Evolutionary conservation across 108 stramenopile species (phyloP).

Genomic region (Nitzschia palea): DNA sequence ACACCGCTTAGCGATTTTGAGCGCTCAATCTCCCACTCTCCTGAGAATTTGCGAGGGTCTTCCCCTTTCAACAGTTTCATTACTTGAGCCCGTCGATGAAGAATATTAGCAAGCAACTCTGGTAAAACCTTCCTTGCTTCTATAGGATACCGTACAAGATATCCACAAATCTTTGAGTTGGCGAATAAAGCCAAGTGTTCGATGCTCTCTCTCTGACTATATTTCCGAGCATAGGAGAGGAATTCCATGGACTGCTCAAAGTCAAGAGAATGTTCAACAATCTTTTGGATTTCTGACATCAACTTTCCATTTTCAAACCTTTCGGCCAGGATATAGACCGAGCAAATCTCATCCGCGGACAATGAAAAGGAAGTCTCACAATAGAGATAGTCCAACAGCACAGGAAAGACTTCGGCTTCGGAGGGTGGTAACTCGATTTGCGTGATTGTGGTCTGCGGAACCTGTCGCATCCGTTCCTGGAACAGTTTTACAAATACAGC

Average conservation of each 20-base stretch:
- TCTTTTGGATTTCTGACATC: not conserved
- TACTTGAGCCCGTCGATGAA: constrained; percentile 16
- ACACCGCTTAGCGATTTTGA: not conserved
- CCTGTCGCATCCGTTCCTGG: not conserved
- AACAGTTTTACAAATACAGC: constrained; percentile 12
- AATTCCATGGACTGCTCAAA: constrained; percentile 17
- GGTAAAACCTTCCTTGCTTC: constrained; percentile 11
- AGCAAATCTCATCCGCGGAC: constrained; percentile 6
- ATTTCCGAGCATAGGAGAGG: not conserved
- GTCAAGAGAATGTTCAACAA: constrained; percentile 5
- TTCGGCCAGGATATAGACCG: constrained; percentile 2
- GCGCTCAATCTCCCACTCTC: constrained; percentile 11
- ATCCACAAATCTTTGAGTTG: constrained; percentile 20
- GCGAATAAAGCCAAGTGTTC: constrained; percentile 7
- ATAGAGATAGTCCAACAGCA: constrained; percentile 13
- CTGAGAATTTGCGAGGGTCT: constrained; percentile 13
- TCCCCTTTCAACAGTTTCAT: constrained; percentile 14
- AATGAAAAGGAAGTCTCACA: constrained; percentile 9
- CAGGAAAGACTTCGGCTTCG: constrained; percentile 8
- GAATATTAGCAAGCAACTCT: not conserved
- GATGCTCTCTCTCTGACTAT: not conserved
- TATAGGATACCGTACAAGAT: constrained; percentile 6
- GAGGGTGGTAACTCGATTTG: not conserved
- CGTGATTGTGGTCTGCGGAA: constrained; percentile 2
- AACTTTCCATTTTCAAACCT: constrained; percentile 3